Base-by-base conservation (phyloP, 1,139 yeast species). In the Sugiyamaella xylanicola region DNA sequence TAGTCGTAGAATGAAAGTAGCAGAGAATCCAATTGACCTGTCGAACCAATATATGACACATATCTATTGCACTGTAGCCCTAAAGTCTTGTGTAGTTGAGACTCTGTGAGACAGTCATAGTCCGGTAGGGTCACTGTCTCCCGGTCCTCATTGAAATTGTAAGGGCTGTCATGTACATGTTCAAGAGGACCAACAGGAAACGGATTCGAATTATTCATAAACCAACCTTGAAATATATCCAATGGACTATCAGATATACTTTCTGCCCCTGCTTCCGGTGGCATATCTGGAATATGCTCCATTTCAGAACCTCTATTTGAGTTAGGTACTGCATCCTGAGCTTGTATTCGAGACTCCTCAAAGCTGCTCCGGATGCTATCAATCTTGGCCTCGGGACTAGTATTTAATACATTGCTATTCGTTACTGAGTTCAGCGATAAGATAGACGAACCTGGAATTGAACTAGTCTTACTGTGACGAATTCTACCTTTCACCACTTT, bases 21-120 rank as follows among this genome's bases (percentile, higher is more conserved):
- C 5, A 64, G 54, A 2, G 68, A 61, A 46, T 65, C 68, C 17
- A 63, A 58, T 53, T 63, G 67, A 3, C 64, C 63, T 11, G 67
- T 63, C 2, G 65, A 58, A 15, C 68, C 68, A 36, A 65, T 53
- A 39, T 63, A 63, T 7, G 68, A 65, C 29, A 65, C 52, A 46
- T 66, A 65, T 7, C 68, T 61, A 46, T 65, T 65, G 37, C 59
- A 56, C 39, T 65, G 68, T 35, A 65, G 55, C 4, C 68, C 68
- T 4, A 65, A 54, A 5, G 68, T 65, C 40, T 65, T 63, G 42
- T 64, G 65, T 20, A 65, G 60, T 7, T 63, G 55, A 1, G 68
- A 63, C 48, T 64, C 61, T 39, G 60, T 58, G 47, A 65, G 50
- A 45, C 61, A 64, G 45, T 66, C 67, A 47, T 65, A 65, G 50